Base-by-base conservation (phyloP, 352 stramenopile genomes). In the Phytophthora lateralis region DNA sequence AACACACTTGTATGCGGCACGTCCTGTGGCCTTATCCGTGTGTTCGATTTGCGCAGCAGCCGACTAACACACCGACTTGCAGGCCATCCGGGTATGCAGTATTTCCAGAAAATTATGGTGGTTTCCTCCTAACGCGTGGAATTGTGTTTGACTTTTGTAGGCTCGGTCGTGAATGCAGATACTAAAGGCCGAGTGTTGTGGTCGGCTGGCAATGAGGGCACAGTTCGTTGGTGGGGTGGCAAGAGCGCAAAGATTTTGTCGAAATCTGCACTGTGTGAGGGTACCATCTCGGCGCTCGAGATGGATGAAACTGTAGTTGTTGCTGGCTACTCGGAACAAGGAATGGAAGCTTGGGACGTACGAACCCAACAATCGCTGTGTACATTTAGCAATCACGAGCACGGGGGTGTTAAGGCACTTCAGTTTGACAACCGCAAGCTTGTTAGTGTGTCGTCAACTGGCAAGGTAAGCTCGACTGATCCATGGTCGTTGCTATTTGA, bases 221-320 rank as follows among this genome's bases (percentile, higher is more conserved):
- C 80, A 14, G 80, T 96, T 46, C 85, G 88, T 21, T 96, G 88
- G 88, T 96, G 88, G 88, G 88, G 88, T 38, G 88, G 88, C 32
- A 96, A 96, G 57, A 93, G 78, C 12, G 83, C 88, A 14, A 96
- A 95, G 66, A 87, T 96, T 29, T 71, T 94, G 55, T 76, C 77
- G 45, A 96, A 94, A 65, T 96, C 88, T 0, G 82, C 79, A 3
- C 60, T 96, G 39, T 95, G 85, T 35, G 71, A 88, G 54, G 88
- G 88, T 17, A 63, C 68, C 5, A 89, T 96, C 47, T 90, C 80
- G 2, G 80, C 80, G 4, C 75, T 96, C 5, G 86, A 96, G 62
- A 96, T 96, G 88, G 88, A 96, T 60, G 88, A 96, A 50, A 93
- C 83, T 27, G 84, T 94, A 12, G 88, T 96, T 18, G 84, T 96